A percentile compares a stretch with the other conserved stretches of the same genome.
phyloP scores from a whole-genome alignment of 768 basidiomycete genomes.

The Leccinum uliginosum region DNA sequence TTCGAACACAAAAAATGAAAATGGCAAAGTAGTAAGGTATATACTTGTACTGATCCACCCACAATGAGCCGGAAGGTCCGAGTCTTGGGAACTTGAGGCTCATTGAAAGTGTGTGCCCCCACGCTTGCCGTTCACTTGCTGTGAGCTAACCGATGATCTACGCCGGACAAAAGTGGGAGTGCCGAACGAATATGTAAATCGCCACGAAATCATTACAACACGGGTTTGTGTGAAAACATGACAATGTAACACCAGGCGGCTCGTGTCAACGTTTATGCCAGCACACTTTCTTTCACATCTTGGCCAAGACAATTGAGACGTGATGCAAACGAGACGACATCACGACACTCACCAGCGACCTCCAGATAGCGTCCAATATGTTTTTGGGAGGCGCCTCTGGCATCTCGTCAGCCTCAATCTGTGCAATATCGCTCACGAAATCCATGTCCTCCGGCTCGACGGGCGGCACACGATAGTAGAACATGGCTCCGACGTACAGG shows the following conservation, averaged over 20 bases:
- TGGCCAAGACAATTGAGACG: constrained; percentile 1
- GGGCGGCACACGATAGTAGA: constrained; percentile 33
- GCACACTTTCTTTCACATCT: constrained; percentile 17
- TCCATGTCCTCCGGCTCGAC: constrained; percentile 69
- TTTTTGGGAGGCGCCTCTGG: constrained; percentile 73
- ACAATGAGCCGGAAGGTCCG: too few species aligned
- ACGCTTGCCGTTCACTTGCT: too few species aligned
- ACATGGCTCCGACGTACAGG: constrained; percentile 57
- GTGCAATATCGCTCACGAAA: constrained; percentile 65
- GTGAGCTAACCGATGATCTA: too few species aligned
- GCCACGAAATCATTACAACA: too few species aligned
- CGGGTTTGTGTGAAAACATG: not conserved
- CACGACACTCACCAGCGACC: constrained; percentile 59
- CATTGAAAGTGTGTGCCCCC: too few species aligned
- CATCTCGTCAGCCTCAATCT: constrained; percentile 65
- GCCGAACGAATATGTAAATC: too few species aligned
- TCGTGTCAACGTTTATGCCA: not conserved
- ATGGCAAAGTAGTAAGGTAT: too few species aligned
- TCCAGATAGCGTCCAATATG: constrained; percentile 67
- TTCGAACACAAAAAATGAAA: too few species aligned
- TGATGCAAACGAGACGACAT: not conserved
- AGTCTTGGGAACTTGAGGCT: too few species aligned
- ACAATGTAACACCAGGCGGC: too few species aligned
- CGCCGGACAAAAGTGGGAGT: too few species aligned
- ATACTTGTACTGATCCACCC: too few species aligned